These are phyloP conservation scores for Arabidopsis suecica DNA, from an alignment of 345 rosid genomes.

Conservation along the genomic window DNA sequence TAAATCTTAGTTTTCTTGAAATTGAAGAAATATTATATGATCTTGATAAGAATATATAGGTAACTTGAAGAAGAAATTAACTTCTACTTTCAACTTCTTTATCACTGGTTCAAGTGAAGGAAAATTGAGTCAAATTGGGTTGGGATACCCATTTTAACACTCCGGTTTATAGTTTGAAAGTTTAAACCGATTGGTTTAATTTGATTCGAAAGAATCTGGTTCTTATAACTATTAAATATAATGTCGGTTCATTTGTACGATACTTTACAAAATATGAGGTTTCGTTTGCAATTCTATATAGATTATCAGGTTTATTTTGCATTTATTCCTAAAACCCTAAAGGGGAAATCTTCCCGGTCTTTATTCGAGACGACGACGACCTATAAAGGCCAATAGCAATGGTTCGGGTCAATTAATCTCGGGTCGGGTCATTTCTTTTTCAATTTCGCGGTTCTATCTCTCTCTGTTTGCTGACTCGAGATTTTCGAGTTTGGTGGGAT, in stretches of 20 bases:
- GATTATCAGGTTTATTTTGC: background rate
- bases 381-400: background rate
- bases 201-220: background rate
- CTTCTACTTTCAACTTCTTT: background rate
- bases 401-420: background rate
- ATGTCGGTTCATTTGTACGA: background rate
- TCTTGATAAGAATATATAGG: background rate
- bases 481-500: background rate
- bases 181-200: too few relatives aligned
- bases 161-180: too few relatives aligned
- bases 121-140: too few relatives aligned
- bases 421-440: constrained; percentile 22
- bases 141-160: too few relatives aligned
- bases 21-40: background rate
- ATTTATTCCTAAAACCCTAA: constrained; percentile 24
- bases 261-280: background rate
- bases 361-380: background rate
- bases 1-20: background rate
- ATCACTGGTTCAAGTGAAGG: too few relatives aligned
- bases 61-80: background rate
- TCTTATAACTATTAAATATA: background rate
- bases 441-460: constrained; percentile 24
- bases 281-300: background rate
- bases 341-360: background rate
- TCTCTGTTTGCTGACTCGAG: background rate